These are phyloP conservation scores for Aphanomyces euteiches DNA, from an alignment of 352 stramenopile species.

Conservation along the genomic window DNA sequence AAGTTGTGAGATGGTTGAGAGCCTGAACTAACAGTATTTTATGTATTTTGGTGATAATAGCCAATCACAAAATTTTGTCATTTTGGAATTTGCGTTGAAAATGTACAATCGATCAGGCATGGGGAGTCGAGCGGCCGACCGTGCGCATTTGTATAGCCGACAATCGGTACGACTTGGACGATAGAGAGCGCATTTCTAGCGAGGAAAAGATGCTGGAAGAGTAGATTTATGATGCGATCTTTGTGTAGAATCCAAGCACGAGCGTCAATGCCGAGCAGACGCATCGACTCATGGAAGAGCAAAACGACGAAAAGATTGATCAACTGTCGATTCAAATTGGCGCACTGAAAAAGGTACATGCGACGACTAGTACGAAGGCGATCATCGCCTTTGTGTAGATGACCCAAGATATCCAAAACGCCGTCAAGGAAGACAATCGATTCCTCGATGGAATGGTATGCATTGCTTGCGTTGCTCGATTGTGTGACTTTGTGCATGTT, in stretches of 20 bases:
- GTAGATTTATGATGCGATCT: no score
- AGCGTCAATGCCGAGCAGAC: slow-evolving; percentile 62
- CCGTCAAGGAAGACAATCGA: slow-evolving; percentile 77
- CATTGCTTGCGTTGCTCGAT: not conserved
- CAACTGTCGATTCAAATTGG: slow-evolving; percentile 84
- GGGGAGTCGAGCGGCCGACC: slow-evolving; percentile 22
- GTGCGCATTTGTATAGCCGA: slow-evolving; percentile 26
- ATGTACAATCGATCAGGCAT: slow-evolving; percentile 31
- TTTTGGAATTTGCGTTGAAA: not conserved
- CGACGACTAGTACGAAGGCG: not conserved
- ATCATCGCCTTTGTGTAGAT: slow-evolving; percentile 40
- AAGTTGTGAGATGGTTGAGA: no score
- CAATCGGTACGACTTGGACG: slow-evolving; percentile 5
- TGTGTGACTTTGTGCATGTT: not conserved
- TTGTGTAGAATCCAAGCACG: slow-evolving; percentile 17
- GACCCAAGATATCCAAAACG: slow-evolving; percentile 68
- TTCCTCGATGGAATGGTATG: slow-evolving; percentile 79
- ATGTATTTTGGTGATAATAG: not conserved
- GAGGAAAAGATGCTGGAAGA: not conserved
- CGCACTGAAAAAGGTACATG: slow-evolving; percentile 70
- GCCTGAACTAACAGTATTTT: no score
- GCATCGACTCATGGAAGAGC: slow-evolving; percentile 72
- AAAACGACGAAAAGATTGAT: slow-evolving; percentile 86
- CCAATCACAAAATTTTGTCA: not conserved
- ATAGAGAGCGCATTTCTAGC: not conserved